A percentile compares a stretch with the other conserved stretches of the same genome.
Conservation (phyloP, 1,284 basidiomycete species). For the Rhodotorula glutinis region DNA sequence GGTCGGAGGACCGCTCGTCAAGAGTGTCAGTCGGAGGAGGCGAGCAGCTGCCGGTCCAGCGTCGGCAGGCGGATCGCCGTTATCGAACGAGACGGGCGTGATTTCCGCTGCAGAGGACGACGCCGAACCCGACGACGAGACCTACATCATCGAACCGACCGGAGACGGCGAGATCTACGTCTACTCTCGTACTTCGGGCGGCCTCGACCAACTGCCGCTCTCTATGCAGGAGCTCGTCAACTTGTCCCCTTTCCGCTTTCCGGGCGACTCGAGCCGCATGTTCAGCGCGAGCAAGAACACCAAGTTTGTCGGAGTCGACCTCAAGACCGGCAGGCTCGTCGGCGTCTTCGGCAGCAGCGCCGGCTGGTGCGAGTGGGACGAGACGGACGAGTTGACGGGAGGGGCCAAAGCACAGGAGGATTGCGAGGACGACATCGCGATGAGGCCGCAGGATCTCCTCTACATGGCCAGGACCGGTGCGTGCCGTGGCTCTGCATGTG, state of each 20-base stretch:
- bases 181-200: conserved; percentile 29
- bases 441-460: conserved; percentile 53
- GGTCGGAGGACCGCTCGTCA: conserved; percentile 31
- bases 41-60: not conserved
- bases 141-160: conserved; percentile 87
- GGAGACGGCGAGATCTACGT: conserved; percentile 73
- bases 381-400: conserved; percentile 49
- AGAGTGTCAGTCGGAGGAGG: conserved; percentile 17
- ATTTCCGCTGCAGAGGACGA: conserved; percentile 47
- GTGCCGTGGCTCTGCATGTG: conserved; percentile 45
- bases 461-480: conserved; percentile 77
- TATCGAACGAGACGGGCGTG: conserved; percentile 29
- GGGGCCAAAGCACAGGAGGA: conserved; percentile 16
- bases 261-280: conserved; percentile 65
- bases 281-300: conserved; percentile 85
- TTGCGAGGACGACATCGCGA: conserved; percentile 41
- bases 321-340: conserved; percentile 76
- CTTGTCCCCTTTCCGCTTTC: conserved; percentile 75
- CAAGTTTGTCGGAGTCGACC: conserved; percentile 70
- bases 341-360: conserved; percentile 62
- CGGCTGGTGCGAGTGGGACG: conserved; percentile 67
- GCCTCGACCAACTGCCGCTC: conserved; percentile 73
- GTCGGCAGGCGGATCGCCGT: too few relatives aligned
- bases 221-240: conserved; percentile 83
- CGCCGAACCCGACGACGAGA: conserved; percentile 61